Percentiles rank a stretch among this genome's conserved stretches.
These are phyloP conservation scores for Xylaria nigripes DNA, from an alignment of 495 filamentous ascomycete genomes.

Conservation along the genomic window DNA sequence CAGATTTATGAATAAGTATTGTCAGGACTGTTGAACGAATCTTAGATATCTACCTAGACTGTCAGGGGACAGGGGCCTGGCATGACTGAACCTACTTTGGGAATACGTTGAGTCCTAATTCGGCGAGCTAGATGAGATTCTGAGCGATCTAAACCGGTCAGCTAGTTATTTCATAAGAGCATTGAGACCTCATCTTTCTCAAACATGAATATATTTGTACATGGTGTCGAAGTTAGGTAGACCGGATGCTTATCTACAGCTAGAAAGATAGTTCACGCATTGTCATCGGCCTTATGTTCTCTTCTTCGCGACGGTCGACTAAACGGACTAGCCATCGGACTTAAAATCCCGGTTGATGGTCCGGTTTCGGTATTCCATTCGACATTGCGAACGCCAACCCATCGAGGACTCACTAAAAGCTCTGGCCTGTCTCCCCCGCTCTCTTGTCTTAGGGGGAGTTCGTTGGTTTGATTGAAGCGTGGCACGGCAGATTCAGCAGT, in stretches of 20 bases:
- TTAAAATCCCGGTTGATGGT: conserved; percentile 19
- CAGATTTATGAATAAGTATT: conserved; percentile 28
- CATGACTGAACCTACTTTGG: too few species aligned
- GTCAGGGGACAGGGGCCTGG: too few species aligned
- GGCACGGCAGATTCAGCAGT: neutral
- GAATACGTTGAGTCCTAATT: too few species aligned
- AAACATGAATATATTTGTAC: too few species aligned
- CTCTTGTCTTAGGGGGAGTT: conserved; percentile 16
- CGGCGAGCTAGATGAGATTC: too few species aligned
- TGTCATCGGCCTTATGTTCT: conserved; percentile 13
- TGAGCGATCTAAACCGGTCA: too few species aligned
- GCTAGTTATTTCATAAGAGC: too few species aligned
- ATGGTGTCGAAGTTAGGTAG: too few species aligned
- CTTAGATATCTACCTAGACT: neutral
- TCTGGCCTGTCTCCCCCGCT: conserved; percentile 5
- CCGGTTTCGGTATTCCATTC: conserved; percentile 17
- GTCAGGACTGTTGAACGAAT: conserved; percentile 17
- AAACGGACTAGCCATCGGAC: conserved; percentile 20
- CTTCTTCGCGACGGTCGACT: conserved; percentile 15
- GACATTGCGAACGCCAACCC: conserved; percentile 15
- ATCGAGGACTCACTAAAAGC: conserved; percentile 12
- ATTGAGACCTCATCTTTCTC: too few species aligned
- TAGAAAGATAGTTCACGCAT: neutral
- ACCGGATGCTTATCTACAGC: too few species aligned
- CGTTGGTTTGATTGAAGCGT: neutral